Conservation (phyloP, 2,329 filamentous ascomycete species). For the Xylariaceae sp. region DNA sequence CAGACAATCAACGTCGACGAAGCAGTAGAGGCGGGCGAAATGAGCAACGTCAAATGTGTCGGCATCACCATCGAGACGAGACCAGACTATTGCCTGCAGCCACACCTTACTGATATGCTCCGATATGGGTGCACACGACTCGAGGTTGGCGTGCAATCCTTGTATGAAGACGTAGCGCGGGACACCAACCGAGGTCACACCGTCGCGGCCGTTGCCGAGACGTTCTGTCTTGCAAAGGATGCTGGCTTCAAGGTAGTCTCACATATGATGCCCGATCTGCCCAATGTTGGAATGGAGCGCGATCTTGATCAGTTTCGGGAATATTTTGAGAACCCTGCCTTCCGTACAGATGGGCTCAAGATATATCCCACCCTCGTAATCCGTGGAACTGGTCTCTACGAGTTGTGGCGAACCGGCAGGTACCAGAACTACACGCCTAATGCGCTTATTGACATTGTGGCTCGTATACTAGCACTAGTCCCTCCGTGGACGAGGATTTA, state of each 20-base stretch:
- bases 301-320: slow-evolving; percentile 96
- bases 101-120: slow-evolving; percentile 94
- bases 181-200: slow-evolving; percentile 98
- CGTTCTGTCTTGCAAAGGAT: slow-evolving; percentile 96
- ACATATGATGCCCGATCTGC: slow-evolving; percentile 99
- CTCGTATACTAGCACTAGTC: slow-evolving; percentile 91
- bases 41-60: slow-evolving; percentile 97
- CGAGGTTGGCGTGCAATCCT: slow-evolving; percentile 92
- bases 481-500: slow-evolving; percentile 99
- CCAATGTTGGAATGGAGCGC: slow-evolving; percentile 97
- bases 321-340: slow-evolving; percentile 96
- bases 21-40: slow-evolving; percentile 89
- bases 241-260: slow-evolving; percentile 98
- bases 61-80: slow-evolving; percentile 98
- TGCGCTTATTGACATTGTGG: slow-evolving; percentile 91
- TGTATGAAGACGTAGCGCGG: slow-evolving; percentile 98
- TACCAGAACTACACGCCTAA: slow-evolving; percentile 99
- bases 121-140: slow-evolving; percentile 96
- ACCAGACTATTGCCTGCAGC: slow-evolving; percentile 94
- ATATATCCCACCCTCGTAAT: slow-evolving; percentile 99
- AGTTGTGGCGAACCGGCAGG: slow-evolving; percentile 93
- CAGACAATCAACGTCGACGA: slow-evolving; percentile 94
- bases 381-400: slow-evolving; percentile 92
- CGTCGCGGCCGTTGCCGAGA: slow-evolving; percentile 92
- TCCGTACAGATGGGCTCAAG: slow-evolving; percentile 95